Evolutionary conservation across 768 basidiomycete species (phyloP).

Genomic region (Mycena vitilis): DNA sequence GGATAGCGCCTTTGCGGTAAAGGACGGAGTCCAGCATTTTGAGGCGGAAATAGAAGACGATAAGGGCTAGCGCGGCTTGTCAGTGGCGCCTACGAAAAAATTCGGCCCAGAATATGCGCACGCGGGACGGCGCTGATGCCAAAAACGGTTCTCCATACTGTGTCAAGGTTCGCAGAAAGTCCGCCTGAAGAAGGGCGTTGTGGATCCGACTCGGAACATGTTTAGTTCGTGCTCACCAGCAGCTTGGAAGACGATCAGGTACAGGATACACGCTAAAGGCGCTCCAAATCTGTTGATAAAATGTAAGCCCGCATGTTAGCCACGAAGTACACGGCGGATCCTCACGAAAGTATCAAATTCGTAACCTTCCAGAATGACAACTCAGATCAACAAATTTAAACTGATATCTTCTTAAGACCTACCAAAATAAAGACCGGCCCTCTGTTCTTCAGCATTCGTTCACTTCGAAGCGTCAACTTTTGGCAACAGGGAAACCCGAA

Average conservation of each 20-base stretch:
- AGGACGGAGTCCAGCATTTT: slow-evolving; percentile 77
- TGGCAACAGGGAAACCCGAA: slow-evolving; percentile 54
- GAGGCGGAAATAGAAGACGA: slow-evolving; percentile 78
- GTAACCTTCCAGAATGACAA: slow-evolving; percentile 67
- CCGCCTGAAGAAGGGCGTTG: slow-evolving; percentile 17
- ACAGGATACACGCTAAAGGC: slow-evolving; percentile 77
- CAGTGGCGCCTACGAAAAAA: slow-evolving; percentile 54
- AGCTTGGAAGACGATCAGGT: slow-evolving; percentile 68
- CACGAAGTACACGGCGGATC: background rate
- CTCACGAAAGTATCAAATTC: slow-evolving; percentile 74
- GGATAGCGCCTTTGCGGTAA: slow-evolving; percentile 73
- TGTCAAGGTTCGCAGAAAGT: slow-evolving; percentile 26
- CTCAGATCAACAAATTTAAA: background rate
- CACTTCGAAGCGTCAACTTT: slow-evolving; percentile 73
- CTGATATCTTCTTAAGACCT: slow-evolving; percentile 7
- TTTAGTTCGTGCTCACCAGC: slow-evolving; percentile 73
- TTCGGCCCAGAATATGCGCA: background rate
- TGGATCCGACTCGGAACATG: too few relatives aligned
- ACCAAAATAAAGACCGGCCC: slow-evolving; percentile 55
- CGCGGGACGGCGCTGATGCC: slow-evolving; percentile 65
- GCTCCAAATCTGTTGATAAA: slow-evolving; percentile 41
- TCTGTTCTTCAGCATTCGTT: slow-evolving; percentile 67
- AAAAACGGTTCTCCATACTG: slow-evolving; percentile 67
- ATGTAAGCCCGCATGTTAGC: background rate
- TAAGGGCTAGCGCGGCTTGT: slow-evolving; percentile 69